phyloP scores from a whole-genome alignment of 495 filamentous ascomycete species.

The Trichocladium antarcticum region DNA sequence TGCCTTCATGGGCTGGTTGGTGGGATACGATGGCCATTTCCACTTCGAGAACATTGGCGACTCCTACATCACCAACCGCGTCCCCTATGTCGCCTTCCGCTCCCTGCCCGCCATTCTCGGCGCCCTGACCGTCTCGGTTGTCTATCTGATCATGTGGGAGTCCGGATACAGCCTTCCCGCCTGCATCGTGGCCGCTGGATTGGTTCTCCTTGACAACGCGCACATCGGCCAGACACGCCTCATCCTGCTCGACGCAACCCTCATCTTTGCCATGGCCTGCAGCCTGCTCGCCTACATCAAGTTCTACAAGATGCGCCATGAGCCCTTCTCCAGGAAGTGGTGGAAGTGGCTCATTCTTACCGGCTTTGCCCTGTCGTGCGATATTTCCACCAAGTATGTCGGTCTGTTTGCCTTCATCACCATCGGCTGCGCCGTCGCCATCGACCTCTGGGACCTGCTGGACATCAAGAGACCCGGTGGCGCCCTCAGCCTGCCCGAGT shows the following conservation, averaged over 20 bases:
- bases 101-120: constrained; percentile 88
- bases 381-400: constrained; percentile 97
- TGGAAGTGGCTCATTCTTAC: constrained; percentile 99
- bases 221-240: constrained; percentile 94
- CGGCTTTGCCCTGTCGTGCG: constrained; percentile 86
- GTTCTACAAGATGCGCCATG: constrained; percentile 92
- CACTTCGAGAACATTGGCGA: constrained; percentile 99
- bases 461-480: constrained; percentile 74
- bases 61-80: constrained; percentile 92
- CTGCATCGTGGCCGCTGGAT: constrained; percentile 69
- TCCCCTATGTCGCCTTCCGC: constrained; percentile 91
- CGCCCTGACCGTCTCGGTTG: constrained; percentile 83
- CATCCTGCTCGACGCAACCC: constrained; percentile 87
- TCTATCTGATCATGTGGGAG: constrained; percentile 99
- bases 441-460: constrained; percentile 92
- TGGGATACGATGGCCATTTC: constrained; percentile 92
- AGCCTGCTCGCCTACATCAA: constrained; percentile 88
- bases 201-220: constrained; percentile 94
- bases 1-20: constrained; percentile 91
- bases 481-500: constrained; percentile 62
- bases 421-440: constrained; percentile 82
- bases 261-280: constrained; percentile 91
- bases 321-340: constrained; percentile 88
- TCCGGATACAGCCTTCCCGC: constrained; percentile 93
- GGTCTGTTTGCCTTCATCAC: constrained; percentile 95